Evolutionary conservation across 441 rosid species (phyloP).

Genomic region (Euphorbia celastroides): DNA sequence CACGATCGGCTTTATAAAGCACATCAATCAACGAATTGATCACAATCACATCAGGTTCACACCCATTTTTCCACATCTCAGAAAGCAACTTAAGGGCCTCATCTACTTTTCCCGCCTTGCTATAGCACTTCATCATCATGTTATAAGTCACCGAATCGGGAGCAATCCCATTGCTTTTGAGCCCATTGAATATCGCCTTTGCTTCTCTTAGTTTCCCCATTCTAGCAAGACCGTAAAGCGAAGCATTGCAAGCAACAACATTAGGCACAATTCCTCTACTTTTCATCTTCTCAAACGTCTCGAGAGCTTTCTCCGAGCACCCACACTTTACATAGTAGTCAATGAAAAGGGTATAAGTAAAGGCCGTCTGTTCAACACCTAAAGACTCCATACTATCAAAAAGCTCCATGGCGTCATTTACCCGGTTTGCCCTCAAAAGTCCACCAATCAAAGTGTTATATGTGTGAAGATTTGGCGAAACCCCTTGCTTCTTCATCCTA

Average conservation of each 20-base stretch:
- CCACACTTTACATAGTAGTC: constrained; percentile 86
- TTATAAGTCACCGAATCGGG: constrained; percentile 88
- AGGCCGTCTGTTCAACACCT: constrained; percentile 67
- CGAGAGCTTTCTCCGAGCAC: constrained; percentile 55
- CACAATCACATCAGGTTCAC: constrained; percentile 75
- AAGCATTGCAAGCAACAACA: constrained; percentile 83
- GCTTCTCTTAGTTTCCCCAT: constrained; percentile 67
- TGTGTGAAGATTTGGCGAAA: constrained; percentile 75
- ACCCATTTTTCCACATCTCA: constrained; percentile 62
- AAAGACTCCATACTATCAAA: constrained; percentile 54
- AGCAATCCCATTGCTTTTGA: constrained; percentile 54
- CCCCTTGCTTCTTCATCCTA: constrained; percentile 57
- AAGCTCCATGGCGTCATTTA: constrained; percentile 57
- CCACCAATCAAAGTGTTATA: constrained; percentile 80
- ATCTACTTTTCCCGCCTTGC: constrained; percentile 70
- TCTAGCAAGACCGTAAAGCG: constrained; percentile 76
- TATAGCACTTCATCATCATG: constrained; percentile 94
- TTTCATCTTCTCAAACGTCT: constrained; percentile 81
- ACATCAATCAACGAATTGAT: constrained; percentile 71
- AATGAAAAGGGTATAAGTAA: constrained; percentile 73
- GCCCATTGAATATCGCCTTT: constrained; percentile 55
- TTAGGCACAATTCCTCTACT: constrained; percentile 69
- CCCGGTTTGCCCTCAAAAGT: constrained; percentile 51
- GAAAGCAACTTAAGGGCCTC: constrained; percentile 68
- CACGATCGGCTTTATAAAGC: constrained; percentile 72